A percentile compares a stretch with the other conserved stretches of the same genome.
phyloP scores from a whole-genome alignment of 2,329 filamentous ascomycete genomes.

The Diaporthe nobilis region DNA sequence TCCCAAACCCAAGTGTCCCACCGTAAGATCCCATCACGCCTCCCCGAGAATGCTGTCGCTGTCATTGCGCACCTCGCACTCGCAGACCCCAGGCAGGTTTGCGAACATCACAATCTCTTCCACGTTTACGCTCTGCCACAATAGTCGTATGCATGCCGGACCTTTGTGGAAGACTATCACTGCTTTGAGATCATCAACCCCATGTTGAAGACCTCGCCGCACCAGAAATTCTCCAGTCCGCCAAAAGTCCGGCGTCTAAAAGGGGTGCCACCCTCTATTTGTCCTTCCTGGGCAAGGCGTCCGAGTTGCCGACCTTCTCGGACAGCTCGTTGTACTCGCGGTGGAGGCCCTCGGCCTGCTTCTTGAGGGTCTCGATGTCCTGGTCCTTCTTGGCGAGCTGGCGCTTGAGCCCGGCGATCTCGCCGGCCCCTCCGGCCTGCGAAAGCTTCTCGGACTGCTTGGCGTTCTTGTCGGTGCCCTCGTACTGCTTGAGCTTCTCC shows the following conservation, averaged over 20 bases:
- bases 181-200: neutral
- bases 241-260: neutral
- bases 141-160: neutral
- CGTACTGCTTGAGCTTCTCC: conserved; percentile 88
- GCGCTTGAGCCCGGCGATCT: conserved; percentile 78
- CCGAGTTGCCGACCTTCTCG: conserved; percentile 80
- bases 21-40: neutral
- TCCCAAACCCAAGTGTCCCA: neutral
- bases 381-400: conserved; percentile 84
- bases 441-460: conserved; percentile 82
- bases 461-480: conserved; percentile 71
- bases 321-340: conserved; percentile 89
- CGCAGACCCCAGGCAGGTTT: neutral
- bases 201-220: no score
- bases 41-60: neutral
- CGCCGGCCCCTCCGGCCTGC: conserved; percentile 79
- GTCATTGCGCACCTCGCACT: neutral
- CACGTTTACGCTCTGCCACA: neutral
- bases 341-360: conserved; percentile 87
- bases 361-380: conserved; percentile 90
- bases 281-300: conserved; percentile 71
- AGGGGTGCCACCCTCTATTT: conserved; percentile 53
- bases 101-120: neutral
- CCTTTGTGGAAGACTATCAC: neutral
- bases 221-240: neutral